Conservation (phyloP, 1,139 yeast genomes). For the Sugiyamaella paludigena region DNA sequence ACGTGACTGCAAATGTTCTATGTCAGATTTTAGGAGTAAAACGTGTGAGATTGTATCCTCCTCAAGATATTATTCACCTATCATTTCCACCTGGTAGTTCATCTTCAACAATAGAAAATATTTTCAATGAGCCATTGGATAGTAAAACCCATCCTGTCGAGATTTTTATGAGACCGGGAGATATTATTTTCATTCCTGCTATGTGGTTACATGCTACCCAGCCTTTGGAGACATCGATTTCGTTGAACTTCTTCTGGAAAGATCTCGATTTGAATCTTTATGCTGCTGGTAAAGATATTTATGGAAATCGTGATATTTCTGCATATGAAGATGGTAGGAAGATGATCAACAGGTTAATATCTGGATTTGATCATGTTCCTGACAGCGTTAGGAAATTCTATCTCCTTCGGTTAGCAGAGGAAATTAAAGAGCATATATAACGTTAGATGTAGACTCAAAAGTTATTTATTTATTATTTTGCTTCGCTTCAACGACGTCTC, state of each 20-base stretch:
- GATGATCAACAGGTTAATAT: slow-evolving; percentile 26
- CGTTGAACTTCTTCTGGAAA: slow-evolving; percentile 40
- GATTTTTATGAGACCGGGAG: slow-evolving; percentile 39
- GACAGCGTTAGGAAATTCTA: slow-evolving; percentile 31
- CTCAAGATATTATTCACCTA: slow-evolving; percentile 34
- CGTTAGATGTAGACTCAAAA: not conserved
- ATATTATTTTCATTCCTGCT: slow-evolving; percentile 39
- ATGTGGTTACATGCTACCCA: slow-evolving; percentile 42
- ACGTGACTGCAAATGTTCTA: slow-evolving; percentile 40
- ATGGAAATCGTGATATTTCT: slow-evolving; percentile 39
- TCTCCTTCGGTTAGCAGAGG: slow-evolving; percentile 32
- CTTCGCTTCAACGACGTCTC: not conserved
- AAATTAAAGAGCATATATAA: slow-evolving; percentile 17
- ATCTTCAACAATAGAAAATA: slow-evolving; percentile 36
- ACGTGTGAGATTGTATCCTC: slow-evolving; percentile 38
- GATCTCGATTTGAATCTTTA: slow-evolving; percentile 32
- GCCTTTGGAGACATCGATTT: slow-evolving; percentile 35
- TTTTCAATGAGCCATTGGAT: slow-evolving; percentile 28
- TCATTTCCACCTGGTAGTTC: slow-evolving; percentile 37
- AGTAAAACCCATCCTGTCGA: slow-evolving; percentile 33
- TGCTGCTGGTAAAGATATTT: slow-evolving; percentile 38
- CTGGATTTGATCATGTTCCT: slow-evolving; percentile 30
- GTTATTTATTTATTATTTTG: not conserved
- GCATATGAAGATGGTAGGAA: slow-evolving; percentile 37
- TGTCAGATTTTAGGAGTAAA: slow-evolving; percentile 39